Percentiles rank a stretch among this genome's conserved stretches.
Evolutionary conservation across 768 basidiomycete species (phyloP).

Genomic region (Gloeophyllum trabeum): DNA sequence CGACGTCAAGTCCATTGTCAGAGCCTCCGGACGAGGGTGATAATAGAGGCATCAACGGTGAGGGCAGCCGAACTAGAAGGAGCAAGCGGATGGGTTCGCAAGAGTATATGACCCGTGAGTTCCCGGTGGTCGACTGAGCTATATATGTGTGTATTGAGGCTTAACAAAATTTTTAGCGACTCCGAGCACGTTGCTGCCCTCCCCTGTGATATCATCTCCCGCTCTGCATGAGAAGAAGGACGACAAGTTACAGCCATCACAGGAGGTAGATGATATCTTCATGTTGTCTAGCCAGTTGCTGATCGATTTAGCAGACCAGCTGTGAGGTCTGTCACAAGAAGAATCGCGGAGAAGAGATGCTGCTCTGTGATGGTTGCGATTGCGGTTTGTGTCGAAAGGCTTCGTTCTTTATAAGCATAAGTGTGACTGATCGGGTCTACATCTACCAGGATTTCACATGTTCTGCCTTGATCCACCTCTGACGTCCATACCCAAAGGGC

Average conservation of each 20-base stretch:
- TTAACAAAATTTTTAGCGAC: background rate
- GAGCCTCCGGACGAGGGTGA: conserved; percentile 76
- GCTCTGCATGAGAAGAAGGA: background rate
- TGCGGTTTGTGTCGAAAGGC: conserved; percentile 35
- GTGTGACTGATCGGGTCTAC: conserved; percentile 2
- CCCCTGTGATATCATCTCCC: background rate
- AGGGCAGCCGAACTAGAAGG: conserved; percentile 34
- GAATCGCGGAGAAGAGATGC: conserved; percentile 82
- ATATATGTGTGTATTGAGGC: conserved; percentile 4
- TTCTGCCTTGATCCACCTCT: conserved; percentile 94
- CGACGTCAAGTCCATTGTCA: conserved; percentile 66
- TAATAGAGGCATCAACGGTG: conserved; percentile 38
- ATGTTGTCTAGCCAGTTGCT: background rate
- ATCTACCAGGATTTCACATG: conserved; percentile 77
- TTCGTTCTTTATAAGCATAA: conserved; percentile 1
- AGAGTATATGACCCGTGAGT: conserved; percentile 28
- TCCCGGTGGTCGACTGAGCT: background rate
- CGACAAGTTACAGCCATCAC: conserved; percentile 11
- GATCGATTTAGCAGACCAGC: conserved; percentile 37
- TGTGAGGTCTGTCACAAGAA: conserved; percentile 93
- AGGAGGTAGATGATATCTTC: conserved; percentile 9
- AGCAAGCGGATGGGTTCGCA: conserved; percentile 39
- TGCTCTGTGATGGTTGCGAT: conserved; percentile 85
- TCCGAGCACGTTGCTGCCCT: background rate
- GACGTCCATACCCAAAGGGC: conserved; percentile 74